Evolutionary conservation across 495 filamentous ascomycete genomes (phyloP), one percentile per base, ranked within the genome.

Genomic region (Penicillium malachiteum): DNA sequence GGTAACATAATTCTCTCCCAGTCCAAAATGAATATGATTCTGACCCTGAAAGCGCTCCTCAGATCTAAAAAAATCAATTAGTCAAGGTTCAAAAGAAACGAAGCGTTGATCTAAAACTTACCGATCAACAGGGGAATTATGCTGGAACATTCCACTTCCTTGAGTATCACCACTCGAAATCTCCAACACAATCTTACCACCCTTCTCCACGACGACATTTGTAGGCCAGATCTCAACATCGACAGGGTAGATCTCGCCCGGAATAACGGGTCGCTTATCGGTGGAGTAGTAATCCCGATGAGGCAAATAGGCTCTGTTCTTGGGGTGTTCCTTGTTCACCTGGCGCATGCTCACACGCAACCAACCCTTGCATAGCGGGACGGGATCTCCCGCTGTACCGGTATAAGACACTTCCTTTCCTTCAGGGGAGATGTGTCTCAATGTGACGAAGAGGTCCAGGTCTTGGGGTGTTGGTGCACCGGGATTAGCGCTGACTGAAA

Each of bases 211-310:
- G 5, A 89, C 75, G 0, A 86, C 82, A 63, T 86, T 86, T 0
- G 84, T 88, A 13, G 86, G 86, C 86, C 85, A 88, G 4, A 88
- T 63, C 70, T 89, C 86, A 9, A 89, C 75, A 57, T 87, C 85
- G 0, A 88, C 82, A 0, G 64, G 63, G 54, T 89, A 88, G 4
- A 87, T 76, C 54, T 82, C 77, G 0, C 78, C 79, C 0, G 76
- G 69, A 26, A 79, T 72, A 0, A 87, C 81, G 12, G 74, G 72
- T 33, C 75, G 74, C 4, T 81, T 78, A 51, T 87, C 85, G 0
- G 66, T 80, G 13, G 76, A 81, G 52, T 76, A 69, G 58, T 88
- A 87, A n/a, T 86, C 74, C 7, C 85, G 78, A 50, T 83, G 70
- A 13, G 86, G 85, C 14, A 87, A 58, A 61, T 73, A 86, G 1